These are phyloP conservation scores for Volutella citrinella DNA, from an alignment of 2,329 filamentous ascomycete genomes.

Conservation along the genomic window DNA sequence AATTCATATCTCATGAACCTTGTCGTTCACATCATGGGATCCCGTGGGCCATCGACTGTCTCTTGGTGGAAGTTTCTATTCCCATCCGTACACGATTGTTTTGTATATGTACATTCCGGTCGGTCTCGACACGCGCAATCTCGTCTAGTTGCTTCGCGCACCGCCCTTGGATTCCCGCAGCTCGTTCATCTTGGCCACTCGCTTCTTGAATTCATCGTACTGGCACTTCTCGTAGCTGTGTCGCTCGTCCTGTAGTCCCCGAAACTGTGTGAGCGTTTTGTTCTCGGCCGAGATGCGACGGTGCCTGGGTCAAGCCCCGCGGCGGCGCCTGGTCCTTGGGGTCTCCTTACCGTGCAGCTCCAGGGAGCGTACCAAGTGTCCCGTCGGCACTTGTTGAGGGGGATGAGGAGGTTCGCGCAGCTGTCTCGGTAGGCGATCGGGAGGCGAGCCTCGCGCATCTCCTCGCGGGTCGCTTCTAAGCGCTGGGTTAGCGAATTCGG, in stretches of 20 bases:
- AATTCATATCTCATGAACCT: slow-evolving; percentile 15
- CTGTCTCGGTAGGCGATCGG: slow-evolving; percentile 91
- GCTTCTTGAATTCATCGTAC: slow-evolving; percentile 97
- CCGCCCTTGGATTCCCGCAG: slow-evolving; percentile 81
- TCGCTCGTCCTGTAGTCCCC: slow-evolving; percentile 71
- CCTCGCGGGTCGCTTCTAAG: slow-evolving; percentile 76
- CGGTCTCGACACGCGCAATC: slow-evolving; percentile 14
- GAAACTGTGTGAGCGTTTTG: slow-evolving; percentile 19
- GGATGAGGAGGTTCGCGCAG: slow-evolving; percentile 92
- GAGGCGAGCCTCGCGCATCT: slow-evolving; percentile 88
- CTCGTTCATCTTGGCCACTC: slow-evolving; percentile 98
- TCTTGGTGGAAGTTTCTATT: slow-evolving; percentile 24
- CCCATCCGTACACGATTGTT: slow-evolving; percentile 22
- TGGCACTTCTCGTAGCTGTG: slow-evolving; percentile 99
- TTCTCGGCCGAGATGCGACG: too few relatives aligned
- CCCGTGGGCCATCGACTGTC: neutral
- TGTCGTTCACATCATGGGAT: slow-evolving; percentile 3
- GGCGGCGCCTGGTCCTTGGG: too few relatives aligned
- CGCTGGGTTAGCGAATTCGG: slow-evolving; percentile 19
- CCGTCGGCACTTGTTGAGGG: slow-evolving; percentile 89
- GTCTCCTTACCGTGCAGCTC: slow-evolving; percentile 85
- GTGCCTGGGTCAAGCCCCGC: too few relatives aligned
- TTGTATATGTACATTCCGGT: slow-evolving; percentile 30
- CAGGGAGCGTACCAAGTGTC: slow-evolving; percentile 93
- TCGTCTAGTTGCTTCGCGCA: slow-evolving; percentile 73